Evolutionary conservation across 2,329 filamentous ascomycete genomes (phyloP), one percentile per base, ranked within the genome.

Genomic region (Drechslerella dactyloides): DNA sequence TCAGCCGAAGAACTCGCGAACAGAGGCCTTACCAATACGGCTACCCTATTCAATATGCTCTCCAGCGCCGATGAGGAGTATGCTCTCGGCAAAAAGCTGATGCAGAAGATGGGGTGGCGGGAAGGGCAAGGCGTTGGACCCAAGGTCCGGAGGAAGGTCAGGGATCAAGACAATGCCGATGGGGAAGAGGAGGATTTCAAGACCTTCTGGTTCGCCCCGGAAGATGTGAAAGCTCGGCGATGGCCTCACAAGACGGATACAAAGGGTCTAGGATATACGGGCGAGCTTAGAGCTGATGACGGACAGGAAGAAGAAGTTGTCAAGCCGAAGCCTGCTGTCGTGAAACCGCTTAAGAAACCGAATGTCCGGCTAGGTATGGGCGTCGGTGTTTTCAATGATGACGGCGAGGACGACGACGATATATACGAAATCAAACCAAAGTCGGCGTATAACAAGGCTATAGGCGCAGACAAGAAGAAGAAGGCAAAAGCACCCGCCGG

Each of bases 71-170:
- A 37, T 13, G 84, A 86, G 7, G 90, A 91, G 37, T 90, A 96
- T 73, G 96, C 91, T 0, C 91, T 96, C 84, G 94, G 94, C 1
- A 83, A 90, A 13, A 93, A 90, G 78, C 82, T 99, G 15, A 82
- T 97, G 69, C 90, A 90, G 78, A 90, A 85, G 77, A 97, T 99
- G 93, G 94, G 93, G 15, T 99, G 94, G 94, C 90, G 89, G 76
- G 90, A 93, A 74, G 93, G 93, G 0, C 93, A 97, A 79, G 94
- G 94, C 2, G 87, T 97, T 73, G 94, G 94, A 0, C 91, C 92
- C 21, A 96, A 91, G 79, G 82, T 97, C 35, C 86, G 87, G 60
- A 85, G 94, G 54, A 84, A 83, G 78, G 91, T 92, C 40, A 84
- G 89, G 53, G 83, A 93, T 13, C 89, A 85, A 58, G 84, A 85